Evolutionary conservation across 305 asterid genomes (phyloP).

Genomic region (Lippia alba): DNA sequence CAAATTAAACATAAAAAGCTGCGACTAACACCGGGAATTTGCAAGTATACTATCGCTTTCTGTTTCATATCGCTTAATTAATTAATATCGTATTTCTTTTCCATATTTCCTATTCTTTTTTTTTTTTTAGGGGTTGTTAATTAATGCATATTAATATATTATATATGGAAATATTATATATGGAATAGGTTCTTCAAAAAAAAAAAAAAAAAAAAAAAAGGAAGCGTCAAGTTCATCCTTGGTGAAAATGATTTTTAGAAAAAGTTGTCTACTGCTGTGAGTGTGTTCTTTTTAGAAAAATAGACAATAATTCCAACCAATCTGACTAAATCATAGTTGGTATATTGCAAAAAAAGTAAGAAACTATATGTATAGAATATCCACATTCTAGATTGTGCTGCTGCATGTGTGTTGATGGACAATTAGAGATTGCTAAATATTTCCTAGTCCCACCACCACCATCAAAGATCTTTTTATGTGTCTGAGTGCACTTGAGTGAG

Average conservation of each 20-base stretch:
- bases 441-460: slow-evolving; percentile 11
- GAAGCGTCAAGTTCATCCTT: background rate
- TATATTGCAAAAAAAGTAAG: slow-evolving; percentile 8
- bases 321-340: background rate
- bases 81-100: too few relatives aligned
- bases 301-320: slow-evolving; percentile 17
- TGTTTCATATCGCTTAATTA: too few relatives aligned
- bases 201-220: too few relatives aligned
- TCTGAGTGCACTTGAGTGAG: background rate
- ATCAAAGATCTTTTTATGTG: background rate
- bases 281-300: slow-evolving; percentile 13
- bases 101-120: too few relatives aligned
- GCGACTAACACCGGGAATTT: too few relatives aligned
- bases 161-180: too few relatives aligned
- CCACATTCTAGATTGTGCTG: slow-evolving; percentile 33
- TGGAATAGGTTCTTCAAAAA: background rate
- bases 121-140: too few relatives aligned
- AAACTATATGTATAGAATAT: slow-evolving; percentile 27
- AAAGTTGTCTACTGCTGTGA: background rate
- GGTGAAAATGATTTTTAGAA: background rate
- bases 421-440: slow-evolving; percentile 2
- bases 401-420: slow-evolving; percentile 19
- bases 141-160: too few relatives aligned
- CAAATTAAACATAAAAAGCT: too few relatives aligned
- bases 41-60: too few relatives aligned